A percentile compares a stretch with the other conserved stretches of the same genome.
These are phyloP conservation scores for Biscogniauxia mediterranea DNA, from an alignment of 2,329 filamentous ascomycete genomes.

Conservation along the genomic window DNA sequence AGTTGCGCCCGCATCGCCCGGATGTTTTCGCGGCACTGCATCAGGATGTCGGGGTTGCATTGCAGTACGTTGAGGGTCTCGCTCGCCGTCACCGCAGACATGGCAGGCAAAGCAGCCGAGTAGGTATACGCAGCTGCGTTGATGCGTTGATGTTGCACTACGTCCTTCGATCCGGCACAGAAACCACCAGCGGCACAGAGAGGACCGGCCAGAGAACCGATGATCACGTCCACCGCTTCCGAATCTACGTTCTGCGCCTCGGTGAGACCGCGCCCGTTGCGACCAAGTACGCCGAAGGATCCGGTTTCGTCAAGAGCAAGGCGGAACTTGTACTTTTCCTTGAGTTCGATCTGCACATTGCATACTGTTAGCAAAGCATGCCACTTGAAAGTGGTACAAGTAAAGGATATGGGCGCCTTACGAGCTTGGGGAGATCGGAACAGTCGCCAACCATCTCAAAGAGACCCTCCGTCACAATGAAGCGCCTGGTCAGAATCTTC, in stretches of 20 bases:
- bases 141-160: slow-evolving; percentile 94
- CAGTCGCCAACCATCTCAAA: slow-evolving; percentile 90
- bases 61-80: slow-evolving; percentile 86
- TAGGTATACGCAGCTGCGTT: slow-evolving; percentile 91
- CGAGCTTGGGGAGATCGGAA: slow-evolving; percentile 80
- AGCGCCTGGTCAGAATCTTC: slow-evolving; percentile 85
- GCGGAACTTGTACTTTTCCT: slow-evolving; percentile 96
- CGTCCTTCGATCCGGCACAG: slow-evolving; percentile 86
- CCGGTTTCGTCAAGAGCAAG: slow-evolving; percentile 96
- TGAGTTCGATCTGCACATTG: slow-evolving; percentile 70
- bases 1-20: slow-evolving; percentile 81
- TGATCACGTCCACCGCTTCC: slow-evolving; percentile 92
- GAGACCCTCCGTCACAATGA: slow-evolving; percentile 92
- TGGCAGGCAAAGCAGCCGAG: slow-evolving; percentile 89
- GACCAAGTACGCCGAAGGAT: slow-evolving; percentile 92
- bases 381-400: not conserved
- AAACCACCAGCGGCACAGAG: slow-evolving; percentile 93
- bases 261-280: slow-evolving; percentile 87
- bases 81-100: slow-evolving; percentile 92
- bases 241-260: slow-evolving; percentile 97
- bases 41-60: slow-evolving; percentile 78
- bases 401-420: slow-evolving; percentile 35
- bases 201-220: slow-evolving; percentile 86
- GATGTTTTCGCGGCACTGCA: slow-evolving; percentile 80
- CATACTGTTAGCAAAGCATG: slow-evolving; percentile 9